Base-by-base conservation (phyloP, 306 rosid genomes). In the Ziziphus jujuba region DNA sequence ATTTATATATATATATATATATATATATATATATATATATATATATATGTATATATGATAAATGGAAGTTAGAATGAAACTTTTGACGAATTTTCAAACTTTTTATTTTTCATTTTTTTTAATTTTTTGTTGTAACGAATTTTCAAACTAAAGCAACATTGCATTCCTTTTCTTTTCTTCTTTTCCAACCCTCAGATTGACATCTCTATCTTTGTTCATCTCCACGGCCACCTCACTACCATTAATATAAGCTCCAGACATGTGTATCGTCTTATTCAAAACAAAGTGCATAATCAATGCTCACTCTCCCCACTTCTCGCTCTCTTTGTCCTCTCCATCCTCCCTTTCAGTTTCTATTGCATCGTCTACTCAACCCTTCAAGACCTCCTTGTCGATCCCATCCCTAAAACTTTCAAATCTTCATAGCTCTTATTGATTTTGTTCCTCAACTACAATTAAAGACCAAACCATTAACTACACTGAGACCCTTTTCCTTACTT, bases 291-390 rank as follows among this genome's bases (percentile, higher is more conserved):
- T 89, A 47, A 47, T 82, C 72, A 65, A 75, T 72, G 63, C 89
- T 20, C 82, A 84, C 80, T 56, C 75, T 55, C 80, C 83, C 70
- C 92, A 86, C 72, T 82, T 84, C 66, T 72, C 9, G 85, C 77
- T 43, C 90, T 89, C 73, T 67, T 72, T 24, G 71, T 84, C 61
- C 74, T 82, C 75, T 87, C 86, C 84, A 85, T 89, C 62, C 82
- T 86, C 38, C 92, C 96, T 7, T 71, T 80, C 63, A 80, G 82
- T 11, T 82, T 79, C 76, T 64, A 77, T 34, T 16, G 65, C 79
- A 23, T 69, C 66, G 62, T 84, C 72, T 75, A 2, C 60, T 85
- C 84, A 6, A 63, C 82, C 8, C 56, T 83, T 56, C 77, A 36
- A 2, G 31, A 50, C 59, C 90, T 85, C 69, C 64, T 82, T 59